These are phyloP conservation scores for Begonia peltatifolia DNA, from an alignment of 306 rosid genomes.

Conservation along the genomic window DNA sequence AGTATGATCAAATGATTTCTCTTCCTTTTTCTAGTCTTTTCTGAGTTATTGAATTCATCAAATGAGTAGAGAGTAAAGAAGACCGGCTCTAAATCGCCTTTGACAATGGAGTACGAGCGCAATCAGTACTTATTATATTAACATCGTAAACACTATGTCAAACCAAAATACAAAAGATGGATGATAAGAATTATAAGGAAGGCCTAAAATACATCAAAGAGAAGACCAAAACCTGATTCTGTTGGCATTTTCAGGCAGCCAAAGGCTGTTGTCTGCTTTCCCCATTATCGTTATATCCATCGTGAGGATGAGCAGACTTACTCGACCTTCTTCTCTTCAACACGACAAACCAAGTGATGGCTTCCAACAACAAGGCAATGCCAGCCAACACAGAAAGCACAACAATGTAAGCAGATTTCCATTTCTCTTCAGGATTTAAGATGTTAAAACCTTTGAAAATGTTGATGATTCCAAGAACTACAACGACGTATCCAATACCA, in stretches of 20 bases:
- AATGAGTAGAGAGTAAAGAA: too few relatives aligned
- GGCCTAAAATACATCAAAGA: too few relatives aligned
- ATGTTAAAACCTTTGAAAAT: conserved; percentile 56
- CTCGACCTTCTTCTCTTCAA: conserved; percentile 39
- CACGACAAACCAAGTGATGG: conserved; percentile 60
- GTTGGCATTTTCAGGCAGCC: conserved; percentile 1
- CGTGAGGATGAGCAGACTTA: conserved; percentile 36
- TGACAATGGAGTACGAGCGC: too few relatives aligned
- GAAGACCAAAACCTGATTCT: too few relatives aligned
- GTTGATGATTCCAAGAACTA: conserved; percentile 49
- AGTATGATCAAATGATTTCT: too few relatives aligned
- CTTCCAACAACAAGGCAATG: conserved; percentile 45
- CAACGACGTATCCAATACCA: conserved; percentile 39
- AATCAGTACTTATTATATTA: too few relatives aligned
- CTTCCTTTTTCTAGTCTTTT: too few relatives aligned
- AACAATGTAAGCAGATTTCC: conserved; percentile 39
- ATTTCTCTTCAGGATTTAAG: conserved; percentile 33
- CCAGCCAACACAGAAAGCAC: conserved; percentile 32
- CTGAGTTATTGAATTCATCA: too few relatives aligned
- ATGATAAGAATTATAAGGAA: too few relatives aligned
- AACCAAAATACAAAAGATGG: too few relatives aligned
- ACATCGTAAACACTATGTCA: too few relatives aligned
- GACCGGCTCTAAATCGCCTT: too few relatives aligned
- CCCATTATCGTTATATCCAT: conserved; percentile 31
- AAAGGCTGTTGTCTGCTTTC: conserved; percentile 19